Evolutionary conservation across 108 stramenopile genomes (phyloP).

Genomic region (Conticribra weissflogii): DNA sequence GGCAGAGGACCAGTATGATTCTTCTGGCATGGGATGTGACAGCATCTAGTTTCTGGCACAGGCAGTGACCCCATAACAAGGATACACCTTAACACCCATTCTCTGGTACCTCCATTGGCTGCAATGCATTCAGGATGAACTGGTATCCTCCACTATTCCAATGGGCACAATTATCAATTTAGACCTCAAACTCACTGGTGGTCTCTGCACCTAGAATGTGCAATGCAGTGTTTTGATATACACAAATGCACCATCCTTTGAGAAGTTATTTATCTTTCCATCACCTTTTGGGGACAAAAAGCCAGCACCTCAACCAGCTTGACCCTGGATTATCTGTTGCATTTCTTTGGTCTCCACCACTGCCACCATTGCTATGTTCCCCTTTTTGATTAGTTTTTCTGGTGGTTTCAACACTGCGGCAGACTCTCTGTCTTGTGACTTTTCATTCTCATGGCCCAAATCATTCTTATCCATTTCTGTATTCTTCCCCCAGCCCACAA

Average conservation of each 20-base stretch:
- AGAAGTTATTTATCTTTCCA: conserved; percentile 41
- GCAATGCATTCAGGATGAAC: neutral
- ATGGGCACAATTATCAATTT: conserved; percentile 38
- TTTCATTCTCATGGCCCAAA: too few relatives aligned
- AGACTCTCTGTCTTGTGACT: too few relatives aligned
- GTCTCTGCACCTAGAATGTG: conserved; percentile 50
- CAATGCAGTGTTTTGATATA: conserved; percentile 29
- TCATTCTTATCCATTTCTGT: too few relatives aligned
- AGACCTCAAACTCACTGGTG: conserved; percentile 46
- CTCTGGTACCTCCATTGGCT: conserved; percentile 47
- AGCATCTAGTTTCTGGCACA: conserved; percentile 53
- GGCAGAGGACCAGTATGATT: conserved; percentile 44
- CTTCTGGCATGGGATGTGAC: conserved; percentile 29
- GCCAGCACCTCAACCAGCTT: conserved; percentile 39
- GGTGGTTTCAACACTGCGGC: too few relatives aligned
- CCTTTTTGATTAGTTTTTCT: neutral
- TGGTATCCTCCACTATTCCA: conserved; percentile 11
- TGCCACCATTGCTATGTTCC: conserved; percentile 16
- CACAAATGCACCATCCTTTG: conserved; percentile 34
- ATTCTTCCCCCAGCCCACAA: too few relatives aligned
- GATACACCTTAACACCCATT: conserved; percentile 15
- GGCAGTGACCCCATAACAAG: neutral
- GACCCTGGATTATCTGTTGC: conserved; percentile 2
- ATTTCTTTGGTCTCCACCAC: conserved; percentile 20
- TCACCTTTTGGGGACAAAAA: conserved; percentile 43